Conservation (phyloP, 2,329 filamentous ascomycete genomes). For the Leptographium wingfieldii region DNA sequence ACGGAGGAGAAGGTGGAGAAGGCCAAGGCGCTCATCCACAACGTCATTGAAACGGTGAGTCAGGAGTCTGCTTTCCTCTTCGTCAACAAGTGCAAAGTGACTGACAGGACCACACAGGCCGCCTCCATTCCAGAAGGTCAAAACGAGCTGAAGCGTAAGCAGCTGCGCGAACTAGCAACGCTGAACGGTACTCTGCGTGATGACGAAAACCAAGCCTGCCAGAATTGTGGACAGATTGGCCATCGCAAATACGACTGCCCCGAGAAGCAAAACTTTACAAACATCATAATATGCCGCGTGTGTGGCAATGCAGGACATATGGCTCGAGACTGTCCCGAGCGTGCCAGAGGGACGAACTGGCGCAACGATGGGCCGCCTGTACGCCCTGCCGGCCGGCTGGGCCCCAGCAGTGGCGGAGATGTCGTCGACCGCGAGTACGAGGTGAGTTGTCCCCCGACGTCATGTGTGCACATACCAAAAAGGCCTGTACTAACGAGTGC, state of each 20-base stretch:
- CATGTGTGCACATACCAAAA: background rate
- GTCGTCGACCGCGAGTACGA: slow-evolving; percentile 90
- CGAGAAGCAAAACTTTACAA: slow-evolving; percentile 96
- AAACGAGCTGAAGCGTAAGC: slow-evolving; percentile 97
- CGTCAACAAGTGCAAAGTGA: background rate
- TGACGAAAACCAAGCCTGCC: slow-evolving; percentile 97
- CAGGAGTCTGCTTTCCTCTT: background rate
- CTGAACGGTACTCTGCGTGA: slow-evolving; percentile 98
- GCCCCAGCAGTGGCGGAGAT: slow-evolving; percentile 55
- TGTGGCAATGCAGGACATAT: slow-evolving; percentile 98
- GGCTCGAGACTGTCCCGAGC: slow-evolving; percentile 93
- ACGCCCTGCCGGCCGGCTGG: slow-evolving; percentile 51
- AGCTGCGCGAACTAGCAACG: slow-evolving; percentile 91
- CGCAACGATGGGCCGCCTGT: slow-evolving; percentile 58
- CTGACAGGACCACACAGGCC: slow-evolving; percentile 44
- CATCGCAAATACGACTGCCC: slow-evolving; percentile 98
- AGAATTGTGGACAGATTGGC: slow-evolving; percentile 98
- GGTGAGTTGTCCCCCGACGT: slow-evolving; percentile 31
- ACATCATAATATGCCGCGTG: slow-evolving; percentile 96
- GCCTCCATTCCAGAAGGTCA: slow-evolving; percentile 97
- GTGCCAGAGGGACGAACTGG: slow-evolving; percentile 83
- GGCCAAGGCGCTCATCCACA: slow-evolving; percentile 95
- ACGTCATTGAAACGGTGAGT: slow-evolving; percentile 94
- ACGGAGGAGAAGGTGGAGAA: slow-evolving; percentile 99
- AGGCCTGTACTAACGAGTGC: slow-evolving; percentile 26